Base-by-base conservation (phyloP, 768 basidiomycete genomes). In the Neoboletus subvelutipes region DNA sequence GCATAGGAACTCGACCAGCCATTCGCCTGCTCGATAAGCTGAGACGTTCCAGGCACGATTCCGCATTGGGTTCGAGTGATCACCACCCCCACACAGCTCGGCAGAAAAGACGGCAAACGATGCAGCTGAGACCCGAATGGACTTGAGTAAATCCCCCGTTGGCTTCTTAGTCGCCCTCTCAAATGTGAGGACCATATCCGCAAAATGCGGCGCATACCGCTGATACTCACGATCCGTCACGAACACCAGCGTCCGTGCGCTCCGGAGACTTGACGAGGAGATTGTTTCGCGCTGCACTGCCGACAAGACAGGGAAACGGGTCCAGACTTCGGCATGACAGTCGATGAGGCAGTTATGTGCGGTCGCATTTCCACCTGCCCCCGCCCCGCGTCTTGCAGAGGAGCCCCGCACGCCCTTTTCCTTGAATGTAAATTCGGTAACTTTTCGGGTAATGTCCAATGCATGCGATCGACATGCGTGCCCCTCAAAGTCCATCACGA, bases 1-100 rank as follows among this genome's bases (percentile, higher is more conserved):
- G 54, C 85, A 86, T 1, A 86, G 58, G 9, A 86, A 65, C 15
- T 84, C 80, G 0, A 82, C 83, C 0, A 86, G 65, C 86, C 86
- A 86, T 65, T 87, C 83, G 36, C 85, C 85, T 0, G 75, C 73
- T 17, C 72, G 72, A 57, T 79, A 80, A 5, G 60, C 59, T 3
- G 82, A 82, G 5, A 73, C 52, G 12, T 67, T 59, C 70, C 73
- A 73, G 2, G 45, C 34, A 5, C 50, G 45, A 31, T 54, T 59
- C 22, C 13, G 50, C 5, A 46, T 40, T 10, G 42, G 7, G 26
- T 48, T 34, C 9, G 26, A 10, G 8, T n/a, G 42, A 6, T 37
- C 26, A 2, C 20, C 50, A 5, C 45, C 53, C 18, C 34, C 50
- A 29, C 54, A 60, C 24, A 64, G 47, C 33, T 62, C 60, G 8